Evolutionary conservation across 179 eudicot genomes (phyloP), one percentile per base, ranked within the genome.

Genomic region (Beta lomatogona): DNA sequence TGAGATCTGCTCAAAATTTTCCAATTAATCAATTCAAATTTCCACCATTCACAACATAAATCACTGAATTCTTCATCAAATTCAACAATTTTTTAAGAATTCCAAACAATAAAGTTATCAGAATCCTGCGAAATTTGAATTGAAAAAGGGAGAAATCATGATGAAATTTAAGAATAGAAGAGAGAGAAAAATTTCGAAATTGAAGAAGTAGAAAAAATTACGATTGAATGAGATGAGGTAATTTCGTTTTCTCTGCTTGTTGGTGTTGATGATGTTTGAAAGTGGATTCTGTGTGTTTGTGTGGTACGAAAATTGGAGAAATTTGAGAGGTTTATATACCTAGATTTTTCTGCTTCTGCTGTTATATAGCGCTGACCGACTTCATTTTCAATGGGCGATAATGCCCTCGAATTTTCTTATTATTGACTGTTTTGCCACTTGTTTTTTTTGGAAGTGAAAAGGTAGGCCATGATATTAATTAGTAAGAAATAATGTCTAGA

Each of bases 1-100:
- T 55, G 6, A 75, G 79, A 75, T 67, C 83, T 81, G 75, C 68
- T 45, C 59, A 50, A 63, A 83, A 22, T 48, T 72, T 21, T 71
- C 7, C 25, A 48, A 50, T 28, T 15, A 73, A 73, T 73, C 48
- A 55, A 36, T 21, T 5, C 6, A 2, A 44, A 41, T 16, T 9
- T 8, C 16, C 9, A 61, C 9, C 25, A n/a, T 6, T 61, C 1
- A 25, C 5, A 4, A 11, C 8, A 44, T 66, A 5, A 12, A 6
- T 36, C 21, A 45, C 44, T 9, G 1, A 36, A 36, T 68, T 68
- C 21, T 36, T 36, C 15, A 41, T 0, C 31, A 69, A 67, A 12
- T 14, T 67, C 46, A 67, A 46, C 11, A 18, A 3, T 44, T 69
- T 44, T 3, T 36, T 36, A 36, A 36, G 41, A 36, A 36, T 36